Conservation (phyloP, 371 early-diverging fungal species). For the Lichtheimia corymbifera region DNA sequence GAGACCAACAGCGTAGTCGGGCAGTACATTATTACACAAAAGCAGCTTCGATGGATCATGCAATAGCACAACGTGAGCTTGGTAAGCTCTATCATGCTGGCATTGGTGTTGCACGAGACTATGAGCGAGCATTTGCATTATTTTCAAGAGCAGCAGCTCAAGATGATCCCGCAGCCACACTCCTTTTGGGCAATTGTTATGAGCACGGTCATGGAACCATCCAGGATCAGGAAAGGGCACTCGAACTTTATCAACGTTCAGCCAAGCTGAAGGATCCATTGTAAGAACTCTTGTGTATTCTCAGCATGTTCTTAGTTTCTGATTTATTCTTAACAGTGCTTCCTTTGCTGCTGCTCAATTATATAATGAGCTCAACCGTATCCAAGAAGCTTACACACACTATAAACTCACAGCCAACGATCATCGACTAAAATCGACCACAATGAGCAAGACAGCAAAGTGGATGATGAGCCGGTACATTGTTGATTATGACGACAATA, state of each 20-base stretch:
- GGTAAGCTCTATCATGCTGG: constrained; percentile 85
- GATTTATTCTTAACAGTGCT: constrained; percentile 24
- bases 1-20: constrained; percentile 13
- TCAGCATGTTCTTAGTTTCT: constrained; percentile 5
- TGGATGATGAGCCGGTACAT: constrained; percentile 46
- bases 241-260: constrained; percentile 38
- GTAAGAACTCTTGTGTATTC: constrained; percentile 13
- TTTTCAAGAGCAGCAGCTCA: constrained; percentile 77
- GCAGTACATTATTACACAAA: constrained; percentile 51
- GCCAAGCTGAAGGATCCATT: constrained; percentile 35
- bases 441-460: constrained; percentile 28
- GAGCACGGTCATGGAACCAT: constrained; percentile 54
- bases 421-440: constrained; percentile 22
- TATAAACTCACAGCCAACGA: constrained; percentile 35
- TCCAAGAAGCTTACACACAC: constrained; percentile 39
- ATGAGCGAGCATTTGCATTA: constrained; percentile 75
- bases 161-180: constrained; percentile 78
- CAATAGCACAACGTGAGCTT: constrained; percentile 75
- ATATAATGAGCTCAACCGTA: constrained; percentile 33
- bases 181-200: constrained; percentile 61
- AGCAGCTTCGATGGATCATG: constrained; percentile 45
- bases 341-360: constrained; percentile 47
- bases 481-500: constrained; percentile 11
- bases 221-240: constrained; percentile 62
- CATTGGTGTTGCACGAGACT: constrained; percentile 62